Conservation (phyloP, 495 filamentous ascomycete species). For the Penicillium arizonense region DNA sequence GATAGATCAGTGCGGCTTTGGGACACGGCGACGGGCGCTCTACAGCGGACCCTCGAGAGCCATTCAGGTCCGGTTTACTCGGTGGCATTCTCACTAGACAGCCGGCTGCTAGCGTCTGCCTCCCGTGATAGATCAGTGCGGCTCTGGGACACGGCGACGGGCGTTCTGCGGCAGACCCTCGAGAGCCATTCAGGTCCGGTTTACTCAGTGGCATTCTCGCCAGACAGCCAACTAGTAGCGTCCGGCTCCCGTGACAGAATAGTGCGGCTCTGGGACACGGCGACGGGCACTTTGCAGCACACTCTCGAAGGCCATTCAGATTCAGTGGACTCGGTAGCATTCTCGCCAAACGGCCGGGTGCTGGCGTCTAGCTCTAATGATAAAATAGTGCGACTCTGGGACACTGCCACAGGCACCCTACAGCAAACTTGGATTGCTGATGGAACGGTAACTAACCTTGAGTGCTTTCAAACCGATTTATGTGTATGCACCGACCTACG, state of each 20-base stretch:
- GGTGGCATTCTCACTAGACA: constrained; percentile 26
- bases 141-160: constrained; percentile 12
- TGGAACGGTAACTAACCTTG: not conserved
- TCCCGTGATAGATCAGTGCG: constrained; percentile 8
- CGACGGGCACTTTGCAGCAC: not conserved
- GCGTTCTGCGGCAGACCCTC: not conserved
- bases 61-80: not conserved
- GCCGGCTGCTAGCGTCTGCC: constrained; percentile 19
- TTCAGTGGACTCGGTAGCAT: constrained; percentile 15
- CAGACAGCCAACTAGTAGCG: constrained; percentile 16
- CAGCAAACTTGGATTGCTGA: not conserved
- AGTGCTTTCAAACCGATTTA: not conserved
- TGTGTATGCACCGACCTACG: not conserved
- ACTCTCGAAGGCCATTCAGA: constrained; percentile 15
- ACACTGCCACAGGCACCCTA: constrained; percentile 3
- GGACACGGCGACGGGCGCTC: constrained; percentile 5
- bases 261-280: constrained; percentile 10
- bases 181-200: constrained; percentile 20
- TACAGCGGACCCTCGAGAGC: not conserved
- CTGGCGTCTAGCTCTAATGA: constrained; percentile 18
- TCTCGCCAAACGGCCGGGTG: constrained; percentile 21
- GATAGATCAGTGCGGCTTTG: constrained; percentile 11
- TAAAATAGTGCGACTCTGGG: constrained; percentile 12
- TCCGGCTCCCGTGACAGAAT: constrained; percentile 12
- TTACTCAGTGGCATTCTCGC: constrained; percentile 23